phyloP scores from a whole-genome alignment of 2,329 filamentous ascomycete species.

The Penicillium sp. region DNA sequence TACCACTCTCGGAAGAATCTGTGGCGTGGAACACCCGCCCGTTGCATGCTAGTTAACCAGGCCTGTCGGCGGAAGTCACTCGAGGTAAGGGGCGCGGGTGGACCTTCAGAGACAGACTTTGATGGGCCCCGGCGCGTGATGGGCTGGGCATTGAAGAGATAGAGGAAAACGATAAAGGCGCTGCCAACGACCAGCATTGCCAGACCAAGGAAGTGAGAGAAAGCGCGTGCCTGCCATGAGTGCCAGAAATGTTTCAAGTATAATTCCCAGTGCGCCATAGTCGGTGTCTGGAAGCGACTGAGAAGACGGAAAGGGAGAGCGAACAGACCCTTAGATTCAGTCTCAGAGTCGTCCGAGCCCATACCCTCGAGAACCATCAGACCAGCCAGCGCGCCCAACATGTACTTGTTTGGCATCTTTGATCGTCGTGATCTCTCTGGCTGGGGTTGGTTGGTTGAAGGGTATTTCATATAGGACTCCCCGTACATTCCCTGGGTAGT shows the following conservation, averaged over 20 bases:
- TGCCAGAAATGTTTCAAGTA: slow-evolving; percentile 32
- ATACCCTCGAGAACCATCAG: slow-evolving; percentile 89
- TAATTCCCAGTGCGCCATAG: slow-evolving; percentile 27
- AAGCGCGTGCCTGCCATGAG: slow-evolving; percentile 41
- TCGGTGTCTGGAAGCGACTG: slow-evolving; percentile 34
- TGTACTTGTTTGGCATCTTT: slow-evolving; percentile 69
- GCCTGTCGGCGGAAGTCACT: slow-evolving; percentile 84
- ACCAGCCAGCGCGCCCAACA: slow-evolving; percentile 89
- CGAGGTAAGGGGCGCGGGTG: slow-evolving; percentile 64
- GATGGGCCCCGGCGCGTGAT: slow-evolving; percentile 54
- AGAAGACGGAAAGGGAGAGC: slow-evolving; percentile 65
- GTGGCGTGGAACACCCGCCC: slow-evolving; percentile 86
- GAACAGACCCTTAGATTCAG: slow-evolving; percentile 66
- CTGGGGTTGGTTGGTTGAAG: slow-evolving; percentile 23
- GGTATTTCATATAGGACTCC: slow-evolving; percentile 40
- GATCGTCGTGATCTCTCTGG: slow-evolving; percentile 50
- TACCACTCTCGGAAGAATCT: slow-evolving; percentile 83
- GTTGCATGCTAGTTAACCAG: slow-evolving; percentile 91
- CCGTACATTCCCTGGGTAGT: slow-evolving; percentile 38
- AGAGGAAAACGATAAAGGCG: slow-evolving; percentile 59
- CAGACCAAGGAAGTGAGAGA: slow-evolving; percentile 52
- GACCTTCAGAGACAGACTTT: slow-evolving; percentile 29
- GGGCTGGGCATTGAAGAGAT: slow-evolving; percentile 59
- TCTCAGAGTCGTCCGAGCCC: slow-evolving; percentile 66
- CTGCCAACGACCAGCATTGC: slow-evolving; percentile 55